Base-by-base conservation (phyloP, 2,329 filamentous ascomycete genomes). In the Pseudogymnoascus sp. region DNA sequence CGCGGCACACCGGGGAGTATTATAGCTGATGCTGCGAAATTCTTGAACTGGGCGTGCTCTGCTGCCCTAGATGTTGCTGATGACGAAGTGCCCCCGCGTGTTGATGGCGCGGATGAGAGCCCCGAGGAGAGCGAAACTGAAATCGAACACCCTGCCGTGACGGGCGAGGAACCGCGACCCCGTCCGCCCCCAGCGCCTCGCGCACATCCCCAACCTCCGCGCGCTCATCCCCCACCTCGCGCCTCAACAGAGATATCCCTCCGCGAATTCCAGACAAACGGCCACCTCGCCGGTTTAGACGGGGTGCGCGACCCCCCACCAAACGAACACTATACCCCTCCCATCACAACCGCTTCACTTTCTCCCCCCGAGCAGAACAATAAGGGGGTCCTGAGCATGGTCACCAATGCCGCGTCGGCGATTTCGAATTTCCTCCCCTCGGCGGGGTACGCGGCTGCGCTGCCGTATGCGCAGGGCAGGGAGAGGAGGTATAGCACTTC, bases 1-100 rank as follows among this genome's bases (percentile, higher is more conserved):
- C 78, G 87, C 68, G 86, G 85, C 21, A 90, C 87, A 0, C 87
- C 87, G 1, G 79, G 77, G 23, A 84, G 84, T 50, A 89, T 90
- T 67, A 80, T 86, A 16, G 74, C 77, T 8, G 87, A 90, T 73
- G 84, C 86, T 0, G 78, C 78, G 66, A 90, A 89, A 73, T 90
- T 90, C 67, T 72, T 90, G 10, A 79, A 89, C 63, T 90, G 87
- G 87, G 87, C 86, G 3, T 82, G 80, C 66, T 76, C 78, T 7
- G 67, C 68, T 11, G 72, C 71, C 12, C 63, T 72, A 12, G 66
- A 70, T 4, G 67, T 66, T 59, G 70, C 70, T 53, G 67, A 65
- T 11, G 66, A 69, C 33, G 64, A 62, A 40, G 40, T 31, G 3
- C 40, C 6, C 16, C 63, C 47, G n/a, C 42, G 67, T 11, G 63